These are phyloP conservation scores for Capsicum chinense DNA, from an alignment of 257 asterid genomes.

Conservation along the genomic window DNA sequence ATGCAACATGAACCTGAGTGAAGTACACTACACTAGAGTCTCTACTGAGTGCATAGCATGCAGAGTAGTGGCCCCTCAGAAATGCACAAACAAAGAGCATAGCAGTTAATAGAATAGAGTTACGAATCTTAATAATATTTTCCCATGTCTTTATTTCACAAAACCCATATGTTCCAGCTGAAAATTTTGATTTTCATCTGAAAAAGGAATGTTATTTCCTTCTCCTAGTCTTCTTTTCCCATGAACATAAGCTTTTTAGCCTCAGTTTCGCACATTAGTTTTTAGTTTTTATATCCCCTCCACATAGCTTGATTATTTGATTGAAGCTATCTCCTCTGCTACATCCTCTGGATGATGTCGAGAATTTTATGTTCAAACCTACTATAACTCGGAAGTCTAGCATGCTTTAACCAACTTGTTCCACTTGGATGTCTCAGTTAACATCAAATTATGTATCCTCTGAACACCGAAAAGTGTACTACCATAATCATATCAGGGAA, in stretches of 20 bases:
- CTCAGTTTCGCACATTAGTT: background rate
- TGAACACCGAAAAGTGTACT: background rate
- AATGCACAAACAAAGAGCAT: background rate
- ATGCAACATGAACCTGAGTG: background rate
- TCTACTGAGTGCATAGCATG: background rate
- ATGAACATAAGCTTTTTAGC: background rate
- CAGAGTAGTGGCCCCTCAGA: background rate
- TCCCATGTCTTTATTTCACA: background rate
- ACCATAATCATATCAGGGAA: background rate
- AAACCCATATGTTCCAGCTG: constrained; percentile 4
- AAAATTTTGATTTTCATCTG: background rate
- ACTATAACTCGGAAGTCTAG: background rate
- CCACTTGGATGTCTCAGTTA: background rate
- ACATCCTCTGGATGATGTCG: background rate
- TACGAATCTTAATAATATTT: background rate
- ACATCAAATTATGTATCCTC: background rate
- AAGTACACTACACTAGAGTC: constrained; percentile 10
- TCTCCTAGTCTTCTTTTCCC: constrained; percentile 13
- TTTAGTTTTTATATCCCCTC: background rate
- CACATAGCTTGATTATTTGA: background rate
- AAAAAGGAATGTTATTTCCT: background rate
- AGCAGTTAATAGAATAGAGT: background rate
- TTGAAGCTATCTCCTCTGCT: background rate
- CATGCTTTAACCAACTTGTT: background rate
- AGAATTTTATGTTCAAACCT: background rate